phyloP scores from a whole-genome alignment of 805 yeast genomes.

The Komagataella pastoris region DNA sequence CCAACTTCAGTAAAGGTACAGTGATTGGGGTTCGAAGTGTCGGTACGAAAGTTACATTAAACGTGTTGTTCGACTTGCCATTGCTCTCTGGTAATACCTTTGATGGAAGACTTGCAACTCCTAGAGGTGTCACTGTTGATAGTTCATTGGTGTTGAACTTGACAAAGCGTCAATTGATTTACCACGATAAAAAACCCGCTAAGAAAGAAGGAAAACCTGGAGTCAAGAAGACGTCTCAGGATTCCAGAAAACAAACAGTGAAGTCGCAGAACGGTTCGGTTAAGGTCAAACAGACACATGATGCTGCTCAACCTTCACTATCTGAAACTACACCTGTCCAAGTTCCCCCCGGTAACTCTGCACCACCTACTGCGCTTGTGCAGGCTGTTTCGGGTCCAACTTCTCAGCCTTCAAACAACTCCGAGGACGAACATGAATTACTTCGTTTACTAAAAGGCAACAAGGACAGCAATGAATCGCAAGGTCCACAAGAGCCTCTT shows the following conservation, averaged over 20 bases:
- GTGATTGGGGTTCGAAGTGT: constrained; percentile 53
- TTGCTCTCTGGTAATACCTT: constrained; percentile 72
- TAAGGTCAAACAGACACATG: constrained; percentile 14
- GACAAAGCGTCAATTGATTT: constrained; percentile 42
- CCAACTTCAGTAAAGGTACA: constrained; percentile 79
- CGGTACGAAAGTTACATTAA: constrained; percentile 53
- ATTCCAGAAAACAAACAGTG: neutral
- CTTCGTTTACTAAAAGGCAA: constrained; percentile 28
- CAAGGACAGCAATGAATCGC: constrained; percentile 4
- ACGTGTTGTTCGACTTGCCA: constrained; percentile 74
- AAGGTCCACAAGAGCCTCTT: neutral
- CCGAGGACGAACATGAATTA: constrained; percentile 23
- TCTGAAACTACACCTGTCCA: constrained; percentile 4
- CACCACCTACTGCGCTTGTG: constrained; percentile 2
- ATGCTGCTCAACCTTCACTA: constrained; percentile 8
- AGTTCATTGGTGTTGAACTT: constrained; percentile 73
- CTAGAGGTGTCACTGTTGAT: constrained; percentile 77
- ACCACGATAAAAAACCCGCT: neutral
- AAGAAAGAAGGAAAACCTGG: neutral
- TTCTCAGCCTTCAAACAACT: neutral
- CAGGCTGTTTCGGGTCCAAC: neutral
- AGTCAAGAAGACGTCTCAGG: neutral
- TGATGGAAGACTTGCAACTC: constrained; percentile 63
- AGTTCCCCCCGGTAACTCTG: constrained; percentile 8
- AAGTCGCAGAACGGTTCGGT: constrained; percentile 8